Evolutionary conservation across 2,329 filamentous ascomycete species (phyloP), one percentile per base, ranked within the genome.

Genomic region (Knoxdaviesia capensis): DNA sequence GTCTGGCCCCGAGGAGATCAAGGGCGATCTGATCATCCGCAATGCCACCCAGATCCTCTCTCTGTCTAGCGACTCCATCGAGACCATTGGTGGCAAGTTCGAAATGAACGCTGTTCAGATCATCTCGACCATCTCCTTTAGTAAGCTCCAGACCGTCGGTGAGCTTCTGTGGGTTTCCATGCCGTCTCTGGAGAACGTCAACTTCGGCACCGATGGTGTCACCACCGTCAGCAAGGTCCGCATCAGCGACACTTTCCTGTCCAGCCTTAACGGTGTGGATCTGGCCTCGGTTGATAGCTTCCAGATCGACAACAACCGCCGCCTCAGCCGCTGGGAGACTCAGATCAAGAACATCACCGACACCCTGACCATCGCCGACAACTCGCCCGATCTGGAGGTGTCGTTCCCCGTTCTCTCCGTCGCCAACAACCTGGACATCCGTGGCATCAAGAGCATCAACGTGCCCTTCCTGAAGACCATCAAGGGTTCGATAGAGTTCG

Each of bases 261-360:
- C 66, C 57, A 75, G 71, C 49, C 72, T 98, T 46, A 68, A 78
- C 50, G 86, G 85, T 55, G 81, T 98, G 58, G 80, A 85, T 57
- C 69, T 96, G 48, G 61, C 74, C 48, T 69, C 70, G n/a, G 77
- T 85, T 43, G 69, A 73, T 44, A 68, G 65, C 50, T 73, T 98
- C 57, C 68, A 82, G 59, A 80, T 98, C 62, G 80, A 83, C 71
- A 94, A 94, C 77, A 96, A 96, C 75, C 65, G 65, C 47, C 78
- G 80, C 56, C 70, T 98, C 52, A 74, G 71, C 56, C 68, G 66
- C 47, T 82, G 92, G 65, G 72, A 74, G 56, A 82, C 86, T 60
- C 72, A 80, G 56, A 69, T 96, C 45, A 69, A 69, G 58, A 88
- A 82, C 63, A 72, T 94, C 52, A 80, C 71, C 49, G 67, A 71